Percentiles rank a stretch among this genome's conserved stretches.
phyloP scores from a whole-genome alignment of 2,329 filamentous ascomycete species.

The Aspergillus luchuensis region DNA sequence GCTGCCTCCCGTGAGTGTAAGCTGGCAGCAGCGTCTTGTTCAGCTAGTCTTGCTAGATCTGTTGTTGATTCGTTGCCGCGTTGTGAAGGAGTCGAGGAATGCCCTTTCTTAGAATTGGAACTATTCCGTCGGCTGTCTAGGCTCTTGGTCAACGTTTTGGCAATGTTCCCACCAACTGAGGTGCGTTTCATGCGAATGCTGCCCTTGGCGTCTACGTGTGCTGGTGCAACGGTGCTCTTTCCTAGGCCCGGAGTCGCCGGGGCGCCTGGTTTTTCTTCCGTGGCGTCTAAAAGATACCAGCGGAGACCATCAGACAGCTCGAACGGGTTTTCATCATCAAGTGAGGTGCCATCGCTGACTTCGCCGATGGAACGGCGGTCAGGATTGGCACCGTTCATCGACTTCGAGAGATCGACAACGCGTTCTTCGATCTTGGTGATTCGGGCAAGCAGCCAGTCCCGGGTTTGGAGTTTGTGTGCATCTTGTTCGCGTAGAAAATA shows the following conservation, averaged over 20 bases:
- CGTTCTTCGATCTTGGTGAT: constrained; percentile 90
- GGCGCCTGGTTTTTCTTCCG: constrained; percentile 87
- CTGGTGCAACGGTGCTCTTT: constrained; percentile 87
- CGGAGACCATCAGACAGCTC: constrained; percentile 91
- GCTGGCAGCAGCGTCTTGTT: constrained; percentile 34
- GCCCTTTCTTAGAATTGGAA: constrained; percentile 76
- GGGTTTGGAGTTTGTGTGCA: constrained; percentile 74
- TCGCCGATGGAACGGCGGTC: constrained; percentile 55
- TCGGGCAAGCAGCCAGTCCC: constrained; percentile 95
- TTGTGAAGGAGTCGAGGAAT: constrained; percentile 30
- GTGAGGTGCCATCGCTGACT: constrained; percentile 57
- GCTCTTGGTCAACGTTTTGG: constrained; percentile 79
- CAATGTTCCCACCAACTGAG: constrained; percentile 69
- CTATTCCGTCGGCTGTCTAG: constrained; percentile 90
- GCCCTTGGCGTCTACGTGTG: constrained; percentile 82
- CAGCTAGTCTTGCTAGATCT: constrained; percentile 39
- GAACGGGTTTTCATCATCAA: constrained; percentile 94
- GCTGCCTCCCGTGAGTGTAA: constrained; percentile 42
- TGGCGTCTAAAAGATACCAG: constrained; percentile 94
- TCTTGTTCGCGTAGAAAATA: constrained; percentile 96
- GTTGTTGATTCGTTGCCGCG: constrained; percentile 37
- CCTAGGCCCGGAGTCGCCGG: constrained; percentile 90
- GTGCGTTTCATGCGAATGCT: constrained; percentile 56
- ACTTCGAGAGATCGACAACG: constrained; percentile 87
- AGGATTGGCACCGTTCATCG: constrained; percentile 59